These are phyloP conservation scores for Clavispora asparagi DNA, from an alignment of 805 yeast genomes.

Conservation along the genomic window DNA sequence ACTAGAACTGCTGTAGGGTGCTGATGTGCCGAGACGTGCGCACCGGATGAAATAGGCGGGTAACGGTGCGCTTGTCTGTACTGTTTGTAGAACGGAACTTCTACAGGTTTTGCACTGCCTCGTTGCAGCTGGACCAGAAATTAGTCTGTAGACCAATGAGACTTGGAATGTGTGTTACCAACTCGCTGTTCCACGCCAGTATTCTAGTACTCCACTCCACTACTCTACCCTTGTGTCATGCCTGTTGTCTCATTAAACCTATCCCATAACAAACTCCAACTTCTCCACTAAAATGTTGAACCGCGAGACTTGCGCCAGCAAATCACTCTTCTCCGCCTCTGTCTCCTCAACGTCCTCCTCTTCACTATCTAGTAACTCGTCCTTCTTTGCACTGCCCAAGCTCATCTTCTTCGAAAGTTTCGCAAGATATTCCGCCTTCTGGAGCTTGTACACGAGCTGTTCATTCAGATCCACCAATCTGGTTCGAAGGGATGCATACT, in stretches of 20 bases:
- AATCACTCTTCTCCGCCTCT: not conserved
- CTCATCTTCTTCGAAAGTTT: constrained; percentile 8
- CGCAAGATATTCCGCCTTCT: constrained; percentile 26
- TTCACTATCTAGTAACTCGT: constrained; percentile 16
- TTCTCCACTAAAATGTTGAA: constrained; percentile 26
- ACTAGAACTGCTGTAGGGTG: not conserved
- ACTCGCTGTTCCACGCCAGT: not conserved
- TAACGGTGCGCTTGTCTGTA: too few relatives aligned
- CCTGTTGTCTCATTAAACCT: not conserved
- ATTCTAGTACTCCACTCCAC: too few relatives aligned
- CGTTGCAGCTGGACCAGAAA: too few relatives aligned
- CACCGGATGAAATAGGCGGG: too few relatives aligned
- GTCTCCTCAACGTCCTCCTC: constrained; percentile 13
- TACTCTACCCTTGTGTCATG: too few relatives aligned
- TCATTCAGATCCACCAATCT: constrained; percentile 11
- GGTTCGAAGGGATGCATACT: constrained; percentile 7
- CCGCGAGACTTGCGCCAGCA: constrained; percentile 17
- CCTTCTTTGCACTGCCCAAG: not conserved
- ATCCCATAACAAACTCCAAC: constrained; percentile 7
- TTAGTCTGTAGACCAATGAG: too few relatives aligned
- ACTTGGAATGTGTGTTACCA: not conserved
- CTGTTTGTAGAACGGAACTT: too few relatives aligned
- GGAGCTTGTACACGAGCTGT: constrained; percentile 20
- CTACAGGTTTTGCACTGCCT: too few relatives aligned
- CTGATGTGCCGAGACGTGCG: too few relatives aligned